Evolutionary conservation across 495 filamentous ascomycete genomes (phyloP), one percentile per base, ranked within the genome.

Genomic region (Neurospora sublineolata): DNA sequence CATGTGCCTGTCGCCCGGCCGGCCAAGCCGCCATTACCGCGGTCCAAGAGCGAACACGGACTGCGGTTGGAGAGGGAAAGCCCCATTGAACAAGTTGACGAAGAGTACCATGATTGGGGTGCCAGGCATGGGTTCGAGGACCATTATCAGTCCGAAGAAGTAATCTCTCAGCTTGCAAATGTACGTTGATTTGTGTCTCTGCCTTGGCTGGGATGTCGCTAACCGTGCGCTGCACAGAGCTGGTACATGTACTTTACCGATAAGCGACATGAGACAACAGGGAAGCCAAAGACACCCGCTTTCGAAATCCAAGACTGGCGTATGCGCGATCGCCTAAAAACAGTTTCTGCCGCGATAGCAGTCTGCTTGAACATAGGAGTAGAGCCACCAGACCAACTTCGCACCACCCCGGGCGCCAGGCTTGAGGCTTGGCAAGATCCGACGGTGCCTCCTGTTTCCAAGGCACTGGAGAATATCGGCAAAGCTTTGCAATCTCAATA

Each of bases 201-300:
- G 42, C 10, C 39, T 16, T 40, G 33, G 12, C n/a, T 36, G 16
- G 20, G 52, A 46, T 44, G 60, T 9, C 42, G 69, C 78, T 81
- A 74, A 67, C 40, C 3, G 3, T 14, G 40, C 68, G 20, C 81
- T 14, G 40, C 67, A n/a, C 81, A 94, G 90, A 89, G 87, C 72
- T 98, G 97, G 87, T 97, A 94, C 83, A 97, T 97, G 94, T 99
- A 98, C 80, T 99, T 91, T 79, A 97, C 93, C 67, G 95, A 98
- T 79, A 98, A 98, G 79, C 90, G 93, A 36, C 95, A 98, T 79
- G 95, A 98, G 79, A 95, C 93, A n/a, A 93, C 94, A 41, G 96
- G 95, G 20, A 92, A 95, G 70, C 93, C 96, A 11, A 91, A 94
- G 78, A 71, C 79, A 20, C 78, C 82, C 8, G 75, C 80, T 38